Conservation (phyloP, 345 rosid species). For the Ricinus communis region DNA sequence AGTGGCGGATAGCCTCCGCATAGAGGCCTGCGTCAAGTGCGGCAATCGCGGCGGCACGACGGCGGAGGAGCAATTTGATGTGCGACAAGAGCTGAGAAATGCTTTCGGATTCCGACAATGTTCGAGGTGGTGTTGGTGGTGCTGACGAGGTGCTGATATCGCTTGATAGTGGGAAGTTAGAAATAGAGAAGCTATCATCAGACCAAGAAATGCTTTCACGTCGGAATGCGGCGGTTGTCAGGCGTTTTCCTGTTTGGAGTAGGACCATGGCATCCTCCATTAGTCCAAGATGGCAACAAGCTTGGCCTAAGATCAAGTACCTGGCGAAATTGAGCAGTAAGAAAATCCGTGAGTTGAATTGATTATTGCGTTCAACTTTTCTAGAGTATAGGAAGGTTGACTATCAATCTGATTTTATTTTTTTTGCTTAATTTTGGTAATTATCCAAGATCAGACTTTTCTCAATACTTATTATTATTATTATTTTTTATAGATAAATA, state of each 20-base stretch:
- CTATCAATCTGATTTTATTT: background rate
- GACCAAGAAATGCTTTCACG: conserved; percentile 82
- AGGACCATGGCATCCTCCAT: conserved; percentile 98
- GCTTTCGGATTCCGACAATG: conserved; percentile 47
- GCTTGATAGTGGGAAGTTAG: conserved; percentile 33
- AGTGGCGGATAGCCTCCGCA: conserved; percentile 90
- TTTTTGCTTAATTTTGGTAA: background rate
- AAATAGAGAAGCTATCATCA: conserved; percentile 78
- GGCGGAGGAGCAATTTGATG: conserved; percentile 84
- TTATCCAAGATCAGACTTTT: conserved; percentile 5
- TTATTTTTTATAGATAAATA: background rate
- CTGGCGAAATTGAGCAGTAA: conserved; percentile 30
- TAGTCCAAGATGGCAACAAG: conserved; percentile 84
- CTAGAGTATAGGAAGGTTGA: background rate
- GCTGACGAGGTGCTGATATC: conserved; percentile 34
- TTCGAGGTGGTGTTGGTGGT: conserved; percentile 56
- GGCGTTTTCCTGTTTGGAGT: conserved; percentile 89
- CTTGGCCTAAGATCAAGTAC: conserved; percentile 82
- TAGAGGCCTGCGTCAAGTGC: conserved; percentile 79
- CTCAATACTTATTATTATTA: background rate
- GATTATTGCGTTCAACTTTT: background rate
- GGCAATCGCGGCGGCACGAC: conserved; percentile 82
- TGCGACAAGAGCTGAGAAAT: conserved; percentile 67
- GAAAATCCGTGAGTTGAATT: background rate
- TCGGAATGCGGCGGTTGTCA: conserved; percentile 91